A percentile compares a stretch with the other conserved stretches of the same genome.
phyloP scores from a whole-genome alignment of 805 yeast species.

The Pichia kluyveri region DNA sequence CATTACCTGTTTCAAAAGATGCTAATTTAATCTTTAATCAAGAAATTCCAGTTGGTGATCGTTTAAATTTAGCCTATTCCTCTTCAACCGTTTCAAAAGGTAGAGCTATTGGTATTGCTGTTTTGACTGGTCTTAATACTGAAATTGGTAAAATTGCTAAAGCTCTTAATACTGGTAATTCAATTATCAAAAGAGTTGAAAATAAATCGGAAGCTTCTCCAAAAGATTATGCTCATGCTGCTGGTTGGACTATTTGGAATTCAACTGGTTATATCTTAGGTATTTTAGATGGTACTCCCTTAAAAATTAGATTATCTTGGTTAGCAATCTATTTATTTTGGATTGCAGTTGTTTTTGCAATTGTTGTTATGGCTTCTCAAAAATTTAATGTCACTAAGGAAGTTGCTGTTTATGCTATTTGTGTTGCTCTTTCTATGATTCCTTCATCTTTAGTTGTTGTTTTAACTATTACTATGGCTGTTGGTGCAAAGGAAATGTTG shows the following conservation, averaged over 20 bases:
- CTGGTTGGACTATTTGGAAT: slow-evolving; percentile 40
- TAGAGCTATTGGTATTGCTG: slow-evolving; percentile 60
- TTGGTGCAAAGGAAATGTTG: slow-evolving; percentile 70
- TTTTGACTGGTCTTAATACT: slow-evolving; percentile 60
- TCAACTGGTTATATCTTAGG: slow-evolving; percentile 65
- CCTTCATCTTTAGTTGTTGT: slow-evolving; percentile 77
- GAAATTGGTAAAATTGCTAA: slow-evolving; percentile 71
- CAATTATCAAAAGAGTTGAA: slow-evolving; percentile 32
- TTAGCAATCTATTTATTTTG: slow-evolving; percentile 64
- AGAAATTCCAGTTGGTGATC: slow-evolving; percentile 58
- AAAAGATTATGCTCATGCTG: slow-evolving; percentile 39
- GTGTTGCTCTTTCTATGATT: slow-evolving; percentile 75
- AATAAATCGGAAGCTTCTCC: slow-evolving; percentile 36
- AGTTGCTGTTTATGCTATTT: slow-evolving; percentile 83
- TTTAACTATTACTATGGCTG: slow-evolving; percentile 79
- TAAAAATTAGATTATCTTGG: slow-evolving; percentile 66
- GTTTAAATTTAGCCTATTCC: slow-evolving; percentile 62
- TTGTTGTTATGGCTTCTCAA: slow-evolving; percentile 82
- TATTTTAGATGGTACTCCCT: slow-evolving; percentile 70
- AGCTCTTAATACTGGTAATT: slow-evolving; percentile 37
- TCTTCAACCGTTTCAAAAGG: slow-evolving; percentile 69
- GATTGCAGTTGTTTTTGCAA: slow-evolving; percentile 78
- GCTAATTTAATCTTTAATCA: slow-evolving; percentile 30
- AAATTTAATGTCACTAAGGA: slow-evolving; percentile 63
- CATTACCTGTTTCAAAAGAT: slow-evolving; percentile 59